Evolutionary conservation across 352 stramenopile species (phyloP).

Genomic region (Phytophthora syringae): DNA sequence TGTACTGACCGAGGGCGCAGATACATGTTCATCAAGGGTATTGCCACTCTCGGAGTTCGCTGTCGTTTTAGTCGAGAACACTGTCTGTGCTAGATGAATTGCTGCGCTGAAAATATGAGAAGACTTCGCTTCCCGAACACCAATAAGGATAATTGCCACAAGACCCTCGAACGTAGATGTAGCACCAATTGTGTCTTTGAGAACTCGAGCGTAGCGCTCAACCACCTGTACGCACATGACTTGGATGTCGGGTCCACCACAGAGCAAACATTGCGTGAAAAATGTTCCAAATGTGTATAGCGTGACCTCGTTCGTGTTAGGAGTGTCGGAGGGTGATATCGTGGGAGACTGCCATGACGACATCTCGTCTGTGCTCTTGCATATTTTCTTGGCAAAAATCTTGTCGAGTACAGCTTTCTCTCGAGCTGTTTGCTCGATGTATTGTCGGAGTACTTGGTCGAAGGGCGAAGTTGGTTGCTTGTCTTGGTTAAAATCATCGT

Average conservation of each 20-base stretch:
- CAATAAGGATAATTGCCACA: constrained; percentile 41
- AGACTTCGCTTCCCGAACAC: constrained; percentile 32
- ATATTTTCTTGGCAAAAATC: constrained; percentile 12
- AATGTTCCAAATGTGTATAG: constrained; percentile 61
- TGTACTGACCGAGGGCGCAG: not conserved
- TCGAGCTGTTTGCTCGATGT: constrained; percentile 27
- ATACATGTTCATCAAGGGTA: not conserved
- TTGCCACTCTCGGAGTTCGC: not conserved
- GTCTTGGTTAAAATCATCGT: constrained; percentile 1
- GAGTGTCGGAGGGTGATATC: constrained; percentile 33
- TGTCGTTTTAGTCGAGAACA: constrained; percentile 35
- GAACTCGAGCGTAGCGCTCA: constrained; percentile 39
- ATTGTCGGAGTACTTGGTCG: constrained; percentile 21
- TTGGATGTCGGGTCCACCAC: constrained; percentile 30
- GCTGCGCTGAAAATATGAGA: constrained; percentile 40
- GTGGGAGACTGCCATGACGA: constrained; percentile 22
- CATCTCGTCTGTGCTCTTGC: not conserved
- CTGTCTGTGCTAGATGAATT: constrained; percentile 50
- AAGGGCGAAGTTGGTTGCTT: constrained; percentile 19
- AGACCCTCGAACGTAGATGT: constrained; percentile 52
- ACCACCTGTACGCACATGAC: constrained; percentile 34
- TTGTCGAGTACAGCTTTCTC: constrained; percentile 28
- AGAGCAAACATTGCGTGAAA: constrained; percentile 54
- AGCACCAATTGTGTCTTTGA: constrained; percentile 18
- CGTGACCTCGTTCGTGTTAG: constrained; percentile 30